A percentile compares a stretch with the other conserved stretches of the same genome.
Conservation (phyloP, 2,329 filamentous ascomycete genomes). For the Drechslerella stenobrocha region DNA sequence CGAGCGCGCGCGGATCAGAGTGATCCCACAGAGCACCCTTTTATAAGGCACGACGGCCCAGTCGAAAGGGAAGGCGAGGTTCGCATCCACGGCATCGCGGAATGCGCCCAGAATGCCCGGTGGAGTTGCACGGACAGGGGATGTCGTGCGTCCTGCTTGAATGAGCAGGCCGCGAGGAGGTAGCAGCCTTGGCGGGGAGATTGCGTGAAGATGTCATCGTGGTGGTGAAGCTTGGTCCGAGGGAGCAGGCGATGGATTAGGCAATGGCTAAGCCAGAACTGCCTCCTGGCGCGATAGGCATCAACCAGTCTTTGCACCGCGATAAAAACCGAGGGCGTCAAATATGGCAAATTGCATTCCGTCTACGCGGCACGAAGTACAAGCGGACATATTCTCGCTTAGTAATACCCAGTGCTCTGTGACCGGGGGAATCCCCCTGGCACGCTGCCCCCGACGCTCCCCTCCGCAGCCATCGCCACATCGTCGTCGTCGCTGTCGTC, state of each 20-base stretch:
- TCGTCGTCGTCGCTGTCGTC: constrained; percentile 44
- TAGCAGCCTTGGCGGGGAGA: constrained; percentile 45
- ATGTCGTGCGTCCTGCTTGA: constrained; percentile 14
- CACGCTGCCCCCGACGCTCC: constrained; percentile 21
- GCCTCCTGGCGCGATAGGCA: constrained; percentile 9
- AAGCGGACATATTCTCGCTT: not conserved
- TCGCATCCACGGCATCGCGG: constrained; percentile 14
- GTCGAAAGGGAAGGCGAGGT: constrained; percentile 41
- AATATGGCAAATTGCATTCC: no score
- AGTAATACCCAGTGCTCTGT: constrained; percentile 44
- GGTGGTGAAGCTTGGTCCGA: not conserved
- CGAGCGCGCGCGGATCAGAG: constrained; percentile 76
- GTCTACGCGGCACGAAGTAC: no score
- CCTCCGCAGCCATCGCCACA: not conserved
- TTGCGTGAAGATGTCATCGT: not conserved
- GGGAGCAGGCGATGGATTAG: constrained; percentile 37
- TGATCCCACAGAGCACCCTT: constrained; percentile 86
- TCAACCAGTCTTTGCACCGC: not conserved
- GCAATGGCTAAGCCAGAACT: constrained; percentile 23
- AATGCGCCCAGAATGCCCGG: constrained; percentile 28
- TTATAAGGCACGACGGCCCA: constrained; percentile 71
- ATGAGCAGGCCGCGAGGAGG: constrained; percentile 37
- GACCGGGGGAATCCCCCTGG: constrained; percentile 39
- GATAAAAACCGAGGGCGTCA: no score
- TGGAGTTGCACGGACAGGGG: constrained; percentile 21